phyloP scores from a whole-genome alignment of 345 rosid species.

The Eucalyptus brandiana region DNA sequence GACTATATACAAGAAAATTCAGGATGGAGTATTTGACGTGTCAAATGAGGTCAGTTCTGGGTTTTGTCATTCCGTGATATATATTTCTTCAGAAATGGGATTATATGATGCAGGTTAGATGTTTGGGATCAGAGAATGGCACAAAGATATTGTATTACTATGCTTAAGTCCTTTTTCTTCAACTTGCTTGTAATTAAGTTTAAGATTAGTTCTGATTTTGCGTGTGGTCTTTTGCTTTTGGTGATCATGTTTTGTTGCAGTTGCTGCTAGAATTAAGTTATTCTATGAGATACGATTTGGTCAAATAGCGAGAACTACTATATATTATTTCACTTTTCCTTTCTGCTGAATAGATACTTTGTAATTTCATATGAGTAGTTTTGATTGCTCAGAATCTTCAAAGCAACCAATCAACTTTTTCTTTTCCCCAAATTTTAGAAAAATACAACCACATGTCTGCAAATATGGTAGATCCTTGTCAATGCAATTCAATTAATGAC shows the following conservation, averaged over 20 bases:
- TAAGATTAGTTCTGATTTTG: background rate
- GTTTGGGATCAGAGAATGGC: background rate
- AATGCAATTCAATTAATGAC: background rate
- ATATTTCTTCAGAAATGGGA: background rate
- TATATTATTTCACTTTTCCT: background rate
- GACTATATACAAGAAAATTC: conserved; percentile 90
- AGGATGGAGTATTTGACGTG: conserved; percentile 96
- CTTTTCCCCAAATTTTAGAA: background rate
- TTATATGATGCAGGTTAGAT: background rate
- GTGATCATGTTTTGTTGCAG: background rate
- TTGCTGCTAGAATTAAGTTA: background rate
- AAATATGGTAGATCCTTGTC: background rate
- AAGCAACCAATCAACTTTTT: background rate
- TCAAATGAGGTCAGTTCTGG: conserved; percentile 65
- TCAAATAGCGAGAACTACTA: background rate
- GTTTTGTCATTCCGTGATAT: background rate
- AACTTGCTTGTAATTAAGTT: background rate
- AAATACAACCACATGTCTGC: background rate
- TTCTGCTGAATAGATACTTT: background rate
- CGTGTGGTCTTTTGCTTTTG: background rate
- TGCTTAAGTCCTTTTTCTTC: background rate
- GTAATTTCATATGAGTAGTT: background rate
- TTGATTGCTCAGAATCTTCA: background rate
- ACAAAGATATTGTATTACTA: background rate
- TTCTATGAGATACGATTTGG: background rate